These are phyloP conservation scores for Nicotiana rustica DNA, from an alignment of 305 asterid genomes.

Conservation along the genomic window DNA sequence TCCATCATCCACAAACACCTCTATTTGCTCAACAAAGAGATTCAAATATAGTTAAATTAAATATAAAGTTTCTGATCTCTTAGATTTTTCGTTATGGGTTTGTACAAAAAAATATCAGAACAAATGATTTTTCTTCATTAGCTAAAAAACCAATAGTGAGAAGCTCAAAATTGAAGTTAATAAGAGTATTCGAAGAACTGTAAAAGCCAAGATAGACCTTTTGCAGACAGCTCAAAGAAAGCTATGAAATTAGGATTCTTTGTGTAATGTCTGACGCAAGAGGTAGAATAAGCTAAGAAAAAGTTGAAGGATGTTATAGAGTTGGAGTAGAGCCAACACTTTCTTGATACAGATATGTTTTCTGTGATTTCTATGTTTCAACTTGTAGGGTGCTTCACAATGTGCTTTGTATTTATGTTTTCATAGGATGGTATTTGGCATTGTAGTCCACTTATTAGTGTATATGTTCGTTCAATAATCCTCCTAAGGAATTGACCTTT, in stretches of 20 bases:
- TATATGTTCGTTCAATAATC: too few relatives aligned
- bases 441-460: too few relatives aligned
- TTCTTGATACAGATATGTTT: too few relatives aligned
- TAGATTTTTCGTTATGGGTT: too few relatives aligned
- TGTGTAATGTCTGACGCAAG: conserved; percentile 42
- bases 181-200: conserved; percentile 44
- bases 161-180: too few relatives aligned
- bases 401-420: too few relatives aligned
- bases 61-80: too few relatives aligned
- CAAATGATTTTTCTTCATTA: background rate
- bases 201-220: conserved; percentile 45
- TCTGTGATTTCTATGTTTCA: too few relatives aligned
- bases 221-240: conserved; percentile 39
- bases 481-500: background rate
- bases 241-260: conserved; percentile 35
- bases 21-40: background rate
- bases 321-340: too few relatives aligned
- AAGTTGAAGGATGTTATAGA: conserved; percentile 58
- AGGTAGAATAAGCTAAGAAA: conserved; percentile 39
- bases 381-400: too few relatives aligned
- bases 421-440: too few relatives aligned
- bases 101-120: too few relatives aligned
- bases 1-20: background rate
- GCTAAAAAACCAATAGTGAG: conserved; percentile 44
- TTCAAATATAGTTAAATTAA: background rate